Conservation (phyloP, 202 grass and related monocot species). For the Eragrostis tef region DNA sequence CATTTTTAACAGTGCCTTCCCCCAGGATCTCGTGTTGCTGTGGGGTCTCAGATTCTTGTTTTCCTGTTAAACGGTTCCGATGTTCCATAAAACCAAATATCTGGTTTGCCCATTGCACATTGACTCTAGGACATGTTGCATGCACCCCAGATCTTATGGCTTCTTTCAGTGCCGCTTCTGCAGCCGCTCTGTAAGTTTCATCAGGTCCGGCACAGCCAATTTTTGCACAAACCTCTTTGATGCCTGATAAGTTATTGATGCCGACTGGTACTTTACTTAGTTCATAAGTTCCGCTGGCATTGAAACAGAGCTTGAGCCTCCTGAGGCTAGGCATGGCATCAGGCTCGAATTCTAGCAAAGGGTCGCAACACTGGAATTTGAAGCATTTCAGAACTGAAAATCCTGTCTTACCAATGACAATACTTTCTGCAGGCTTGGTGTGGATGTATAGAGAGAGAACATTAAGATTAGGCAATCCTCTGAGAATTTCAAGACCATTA, state of each 20-base stretch:
- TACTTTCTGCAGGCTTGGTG: neutral
- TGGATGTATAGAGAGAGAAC: neutral
- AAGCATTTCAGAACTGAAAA: neutral
- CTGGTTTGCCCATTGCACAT: no score
- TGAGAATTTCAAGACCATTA: neutral
- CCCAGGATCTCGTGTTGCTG: no score
- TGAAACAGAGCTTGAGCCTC: neutral
- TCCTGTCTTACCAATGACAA: neutral
- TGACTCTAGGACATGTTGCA: no score
- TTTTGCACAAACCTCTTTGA: neutral
- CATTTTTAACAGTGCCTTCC: constrained; percentile 2
- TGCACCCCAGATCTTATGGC: no score
- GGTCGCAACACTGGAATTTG: neutral
- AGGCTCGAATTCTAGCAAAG: neutral
- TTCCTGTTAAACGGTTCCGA: no score
- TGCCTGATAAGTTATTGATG: neutral
- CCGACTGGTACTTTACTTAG: no score
- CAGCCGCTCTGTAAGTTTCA: no score
- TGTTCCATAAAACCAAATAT: no score
- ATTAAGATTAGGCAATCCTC: neutral
- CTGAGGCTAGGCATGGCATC: neutral
- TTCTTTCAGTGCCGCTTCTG: no score
- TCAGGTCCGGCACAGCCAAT: neutral
- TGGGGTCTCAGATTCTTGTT: no score
- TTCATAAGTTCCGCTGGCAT: neutral